phyloP scores from a whole-genome alignment of 179 eudicot genomes.

The Drosera spatulata region DNA sequence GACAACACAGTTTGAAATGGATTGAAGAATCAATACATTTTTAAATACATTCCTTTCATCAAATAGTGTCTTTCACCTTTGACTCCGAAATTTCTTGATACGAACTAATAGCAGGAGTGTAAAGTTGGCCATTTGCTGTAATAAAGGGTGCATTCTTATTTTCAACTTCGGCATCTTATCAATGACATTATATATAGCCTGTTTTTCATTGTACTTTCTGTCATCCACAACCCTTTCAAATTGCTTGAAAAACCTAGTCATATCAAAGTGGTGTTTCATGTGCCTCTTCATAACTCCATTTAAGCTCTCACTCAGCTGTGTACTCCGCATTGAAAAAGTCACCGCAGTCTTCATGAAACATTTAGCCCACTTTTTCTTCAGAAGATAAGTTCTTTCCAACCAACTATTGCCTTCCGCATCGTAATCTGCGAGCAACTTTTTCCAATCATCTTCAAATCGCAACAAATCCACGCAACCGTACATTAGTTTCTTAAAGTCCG shows the following conservation, averaged over 20 bases:
- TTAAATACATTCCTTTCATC: no score
- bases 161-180: no score
- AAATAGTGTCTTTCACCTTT: no score
- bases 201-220: background rate
- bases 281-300: slow-evolving; percentile 9
- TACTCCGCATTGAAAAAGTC: slow-evolving; percentile 14
- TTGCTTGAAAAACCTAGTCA: slow-evolving; percentile 14
- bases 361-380: slow-evolving; percentile 22
- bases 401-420: background rate
- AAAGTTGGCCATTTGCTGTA: no score
- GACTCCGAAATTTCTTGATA: no score
- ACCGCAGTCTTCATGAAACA: slow-evolving; percentile 17
- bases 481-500: slow-evolving; percentile 1
- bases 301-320: slow-evolving; percentile 17
- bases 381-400: slow-evolving; percentile 9
- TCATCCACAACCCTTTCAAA: slow-evolving; percentile 16
- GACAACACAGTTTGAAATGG: no score
- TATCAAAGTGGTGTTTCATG: slow-evolving; percentile 7
- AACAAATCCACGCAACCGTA: slow-evolving; percentile 1
- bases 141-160: no score
- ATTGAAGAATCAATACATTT: no score
- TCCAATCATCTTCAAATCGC: slow-evolving; percentile 2
- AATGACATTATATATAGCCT: no score
- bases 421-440: slow-evolving; percentile 4
- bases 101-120: no score